Percentiles rank a stretch among this genome's conserved stretches.
Conservation (phyloP, 1,139 yeast species). For the Kodamaea sp. region DNA sequence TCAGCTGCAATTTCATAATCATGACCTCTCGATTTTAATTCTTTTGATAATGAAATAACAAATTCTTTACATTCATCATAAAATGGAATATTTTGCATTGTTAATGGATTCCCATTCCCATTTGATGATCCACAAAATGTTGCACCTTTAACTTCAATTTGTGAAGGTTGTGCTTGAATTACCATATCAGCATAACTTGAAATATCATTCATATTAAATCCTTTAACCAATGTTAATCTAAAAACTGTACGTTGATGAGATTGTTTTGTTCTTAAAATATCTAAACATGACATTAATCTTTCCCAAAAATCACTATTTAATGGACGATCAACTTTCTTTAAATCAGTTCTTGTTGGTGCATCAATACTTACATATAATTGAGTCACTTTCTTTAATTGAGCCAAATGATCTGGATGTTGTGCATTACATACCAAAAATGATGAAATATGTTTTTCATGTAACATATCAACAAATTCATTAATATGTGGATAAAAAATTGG, state of each 20-base stretch:
- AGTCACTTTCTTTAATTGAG: constrained; percentile 68
- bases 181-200: constrained; percentile 89
- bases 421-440: constrained; percentile 93
- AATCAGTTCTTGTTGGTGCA: constrained; percentile 78
- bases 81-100: constrained; percentile 94
- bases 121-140: constrained; percentile 85
- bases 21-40: constrained; percentile 59
- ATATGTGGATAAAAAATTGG: constrained; percentile 92
- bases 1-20: constrained; percentile 87
- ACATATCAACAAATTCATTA: constrained; percentile 74
- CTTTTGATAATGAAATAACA: constrained; percentile 59
- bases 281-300: constrained; percentile 74
- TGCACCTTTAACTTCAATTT: constrained; percentile 91
- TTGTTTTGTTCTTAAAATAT: constrained; percentile 68
- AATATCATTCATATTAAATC: constrained; percentile 81
- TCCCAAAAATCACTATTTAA: constrained; percentile 92
- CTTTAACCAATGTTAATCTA: constrained; percentile 86
- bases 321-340: constrained; percentile 85
- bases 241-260: constrained; percentile 85
- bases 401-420: constrained; percentile 86
- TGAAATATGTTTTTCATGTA: constrained; percentile 75
- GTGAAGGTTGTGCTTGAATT: constrained; percentile 75
- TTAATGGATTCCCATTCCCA: constrained; percentile 81
- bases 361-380: constrained; percentile 91
- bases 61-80: constrained; percentile 84